Conservation (phyloP, 1,284 basidiomycete genomes). For the Cutaneotrichosporon spelunceum region DNA sequence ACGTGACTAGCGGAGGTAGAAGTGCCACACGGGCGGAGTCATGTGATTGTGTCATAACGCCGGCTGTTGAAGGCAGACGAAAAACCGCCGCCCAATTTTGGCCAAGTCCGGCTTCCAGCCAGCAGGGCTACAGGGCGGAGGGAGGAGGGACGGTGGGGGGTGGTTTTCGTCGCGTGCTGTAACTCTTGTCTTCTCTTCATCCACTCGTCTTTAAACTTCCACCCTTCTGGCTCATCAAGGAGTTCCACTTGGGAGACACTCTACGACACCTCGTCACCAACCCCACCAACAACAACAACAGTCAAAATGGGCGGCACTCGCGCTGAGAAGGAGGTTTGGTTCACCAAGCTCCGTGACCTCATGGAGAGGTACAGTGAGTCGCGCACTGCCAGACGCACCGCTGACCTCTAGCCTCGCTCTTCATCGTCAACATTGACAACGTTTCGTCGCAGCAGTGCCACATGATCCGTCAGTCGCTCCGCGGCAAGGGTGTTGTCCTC, state of each 20-base stretch:
- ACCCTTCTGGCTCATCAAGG: conserved; percentile 49
- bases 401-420: conserved; percentile 74
- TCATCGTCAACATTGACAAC: conserved; percentile 99
- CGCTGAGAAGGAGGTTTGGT: conserved; percentile 89
- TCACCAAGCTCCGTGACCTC: conserved; percentile 89
- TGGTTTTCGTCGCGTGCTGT: conserved; percentile 1
- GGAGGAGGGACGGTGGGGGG: background rate
- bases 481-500: conserved; percentile 92
- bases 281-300: conserved; percentile 29
- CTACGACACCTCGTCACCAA: conserved; percentile 12
- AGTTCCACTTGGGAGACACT: conserved; percentile 51
- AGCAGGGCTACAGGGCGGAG: background rate
- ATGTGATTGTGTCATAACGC: background rate
- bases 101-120: background rate
- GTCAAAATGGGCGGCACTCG: conserved; percentile 84
- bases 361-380: conserved; percentile 84
- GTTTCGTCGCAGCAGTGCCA: conserved; percentile 93
- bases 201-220: conserved; percentile 48
- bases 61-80: conserved; percentile 3
- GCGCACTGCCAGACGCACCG: background rate
- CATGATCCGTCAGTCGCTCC: conserved; percentile 86
- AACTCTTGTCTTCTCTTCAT: conserved; percentile 16
- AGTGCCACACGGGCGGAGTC: background rate
- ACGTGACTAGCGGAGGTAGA: conserved; percentile 2
- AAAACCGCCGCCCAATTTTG: conserved; percentile 9